These are phyloP conservation scores for Canna indica DNA, from an alignment of 176 grass and related monocot species.

Conservation along the genomic window DNA sequence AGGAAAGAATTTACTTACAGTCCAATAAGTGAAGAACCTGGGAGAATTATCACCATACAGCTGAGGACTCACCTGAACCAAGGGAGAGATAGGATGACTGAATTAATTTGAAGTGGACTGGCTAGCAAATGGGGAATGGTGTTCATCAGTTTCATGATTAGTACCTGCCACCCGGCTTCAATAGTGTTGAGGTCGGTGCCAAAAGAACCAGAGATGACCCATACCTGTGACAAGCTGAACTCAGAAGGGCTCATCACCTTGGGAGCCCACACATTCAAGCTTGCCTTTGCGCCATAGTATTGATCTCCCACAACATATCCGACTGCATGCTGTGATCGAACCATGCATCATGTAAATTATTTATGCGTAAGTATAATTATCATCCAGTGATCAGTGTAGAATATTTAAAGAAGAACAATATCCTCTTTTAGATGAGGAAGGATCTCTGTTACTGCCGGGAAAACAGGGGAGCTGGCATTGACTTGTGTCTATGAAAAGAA, in stretches of 20 bases:
- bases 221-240: slow-evolving; percentile 93
- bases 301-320: slow-evolving; percentile 65
- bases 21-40: slow-evolving; percentile 97
- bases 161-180: slow-evolving; percentile 96
- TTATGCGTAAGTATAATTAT: background rate
- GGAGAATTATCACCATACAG: slow-evolving; percentile 74
- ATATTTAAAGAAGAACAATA: no score
- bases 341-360: background rate
- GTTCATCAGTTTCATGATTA: background rate
- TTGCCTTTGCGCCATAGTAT: slow-evolving; percentile 81
- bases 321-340: slow-evolving; percentile 66
- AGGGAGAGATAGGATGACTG: no score
- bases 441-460: no score
- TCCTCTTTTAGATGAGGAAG: no score
- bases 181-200: slow-evolving; percentile 96
- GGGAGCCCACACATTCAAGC: slow-evolving; percentile 90
- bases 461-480: no score
- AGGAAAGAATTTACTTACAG: slow-evolving; percentile 30
- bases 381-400: no score
- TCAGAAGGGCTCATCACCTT: slow-evolving; percentile 56
- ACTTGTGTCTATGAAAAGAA: no score
- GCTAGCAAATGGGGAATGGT: no score
- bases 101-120: no score
- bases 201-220: slow-evolving; percentile 90
- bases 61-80: slow-evolving; percentile 63